Percentiles rank a stretch among this genome's conserved stretches.
phyloP scores from a whole-genome alignment of 73 alveolate species.

The Urostyla sp. region DNA sequence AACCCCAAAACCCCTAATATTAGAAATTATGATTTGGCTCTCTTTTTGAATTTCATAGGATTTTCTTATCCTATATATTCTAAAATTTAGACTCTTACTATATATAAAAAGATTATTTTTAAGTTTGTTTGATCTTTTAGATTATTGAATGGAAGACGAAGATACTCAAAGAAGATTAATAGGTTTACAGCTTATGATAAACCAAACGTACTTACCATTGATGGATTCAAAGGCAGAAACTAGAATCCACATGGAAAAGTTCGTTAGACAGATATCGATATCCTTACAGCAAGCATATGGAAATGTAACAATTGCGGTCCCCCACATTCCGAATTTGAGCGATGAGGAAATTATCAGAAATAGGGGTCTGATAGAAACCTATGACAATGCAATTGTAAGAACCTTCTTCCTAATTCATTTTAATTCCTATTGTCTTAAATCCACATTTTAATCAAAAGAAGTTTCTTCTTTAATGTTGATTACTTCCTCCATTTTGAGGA shows the following conservation, averaged over 20 bases:
- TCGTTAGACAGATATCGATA: conserved; percentile 65
- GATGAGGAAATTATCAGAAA: conserved; percentile 61
- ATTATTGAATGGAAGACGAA: conserved; percentile 64
- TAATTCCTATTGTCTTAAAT: not conserved
- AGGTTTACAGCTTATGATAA: conserved; percentile 47
- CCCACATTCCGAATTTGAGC: conserved; percentile 55
- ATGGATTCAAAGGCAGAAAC: conserved; percentile 67
- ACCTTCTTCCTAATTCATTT: not conserved
- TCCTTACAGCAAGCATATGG: conserved; percentile 77
- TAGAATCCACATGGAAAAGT: conserved; percentile 72
- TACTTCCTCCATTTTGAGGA: not conserved
- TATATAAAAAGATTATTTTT: too few relatives aligned
- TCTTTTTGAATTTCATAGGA: too few relatives aligned
- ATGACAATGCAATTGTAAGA: conserved; percentile 62
- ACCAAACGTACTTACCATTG: conserved; percentile 61
- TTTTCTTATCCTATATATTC: too few relatives aligned
- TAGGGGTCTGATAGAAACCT: conserved; percentile 43
- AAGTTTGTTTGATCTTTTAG: too few relatives aligned
- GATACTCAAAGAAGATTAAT: conserved; percentile 57
- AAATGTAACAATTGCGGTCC: conserved; percentile 74
- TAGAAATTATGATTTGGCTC: too few relatives aligned
- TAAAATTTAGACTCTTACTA: too few relatives aligned
- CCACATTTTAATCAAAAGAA: not conserved
- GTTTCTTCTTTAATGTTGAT: not conserved
- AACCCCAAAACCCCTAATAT: too few relatives aligned